Base-by-base conservation (phyloP, 1,284 basidiomycete genomes). In the Malassezia arunalokei region DNA sequence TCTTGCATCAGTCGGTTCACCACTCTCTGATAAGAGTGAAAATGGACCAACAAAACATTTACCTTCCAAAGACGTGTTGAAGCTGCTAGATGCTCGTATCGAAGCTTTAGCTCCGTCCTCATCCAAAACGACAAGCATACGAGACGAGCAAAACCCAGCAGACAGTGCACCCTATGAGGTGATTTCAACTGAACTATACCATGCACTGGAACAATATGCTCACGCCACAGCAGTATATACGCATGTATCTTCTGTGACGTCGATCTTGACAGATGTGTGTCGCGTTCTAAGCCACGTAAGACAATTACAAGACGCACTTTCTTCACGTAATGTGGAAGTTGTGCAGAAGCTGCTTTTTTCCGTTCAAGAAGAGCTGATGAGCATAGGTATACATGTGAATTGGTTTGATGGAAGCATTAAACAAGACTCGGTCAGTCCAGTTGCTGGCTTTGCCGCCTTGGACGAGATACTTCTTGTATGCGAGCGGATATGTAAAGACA, bases 1-100 rank as follows among this genome's bases (percentile, higher is more conserved):
- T 14, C n/a, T 55, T 12, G 43, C 53, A 28, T 55, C 53, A 24
- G 32, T 55, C 9, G 53, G 53, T 24, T 55, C 53, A 12, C 47
- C 47, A 15, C 47, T 55, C 8, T 43, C 28, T 6, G 42, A 39
- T 3, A 14, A n/a, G n/a, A 17, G 14, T 14, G 31, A 6, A 4
- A 33, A 31, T 17, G 43, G 24, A 5, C 33, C 38, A 8, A 17
- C 43, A 20, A 41, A 49, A 24, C 27, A 14, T 11, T 32, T 55
- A 1, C 53, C 53, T 3, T 27, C 53, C 6, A 29, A 29, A 4
- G 53, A 47, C 4, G 53, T 47, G n/a, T n/a, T 50, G 0, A 37
- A 49, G 28, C 43, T 55, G 33, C 47, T 55, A 1, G 41, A 44
- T 42, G 48, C 48, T 3, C 42, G 38, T 8, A 49, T 55, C 27